phyloP scores from a whole-genome alignment of 805 yeast species.

The Zygosaccharomyces gambellarensis region DNA sequence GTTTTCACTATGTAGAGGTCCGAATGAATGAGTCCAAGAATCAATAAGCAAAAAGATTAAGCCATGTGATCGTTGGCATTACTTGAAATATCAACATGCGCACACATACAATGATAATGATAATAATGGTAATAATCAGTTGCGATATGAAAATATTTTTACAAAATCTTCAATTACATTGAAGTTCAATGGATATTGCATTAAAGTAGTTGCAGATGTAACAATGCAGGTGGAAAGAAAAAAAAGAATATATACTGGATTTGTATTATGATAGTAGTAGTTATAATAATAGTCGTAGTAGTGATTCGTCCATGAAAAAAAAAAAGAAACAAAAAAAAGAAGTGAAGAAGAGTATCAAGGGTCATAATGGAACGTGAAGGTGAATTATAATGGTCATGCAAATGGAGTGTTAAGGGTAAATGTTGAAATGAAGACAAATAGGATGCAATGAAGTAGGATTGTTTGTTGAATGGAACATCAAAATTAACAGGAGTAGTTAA shows the following conservation, averaged over 20 bases:
- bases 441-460: neutral
- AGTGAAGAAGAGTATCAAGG: neutral
- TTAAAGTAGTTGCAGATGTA: constrained; percentile 3
- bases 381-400: neutral
- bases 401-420: neutral
- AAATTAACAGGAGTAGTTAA: constrained; percentile 1
- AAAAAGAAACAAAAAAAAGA: neutral
- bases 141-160: neutral
- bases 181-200: neutral
- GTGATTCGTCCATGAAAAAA: neutral
- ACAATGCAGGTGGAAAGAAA: neutral
- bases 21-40: neutral
- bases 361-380: neutral
- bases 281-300: neutral
- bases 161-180: neutral
- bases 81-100: neutral
- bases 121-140: neutral
- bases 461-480: neutral
- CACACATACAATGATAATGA: neutral
- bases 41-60: neutral
- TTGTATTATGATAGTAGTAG: too few relatives aligned
- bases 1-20: neutral
- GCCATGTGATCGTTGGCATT: neutral
- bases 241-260: too few relatives aligned
- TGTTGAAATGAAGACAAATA: neutral